These are phyloP conservation scores for Isochrysis galbana DNA, from an alignment of 78 protist genomes.

Conservation along the genomic window DNA sequence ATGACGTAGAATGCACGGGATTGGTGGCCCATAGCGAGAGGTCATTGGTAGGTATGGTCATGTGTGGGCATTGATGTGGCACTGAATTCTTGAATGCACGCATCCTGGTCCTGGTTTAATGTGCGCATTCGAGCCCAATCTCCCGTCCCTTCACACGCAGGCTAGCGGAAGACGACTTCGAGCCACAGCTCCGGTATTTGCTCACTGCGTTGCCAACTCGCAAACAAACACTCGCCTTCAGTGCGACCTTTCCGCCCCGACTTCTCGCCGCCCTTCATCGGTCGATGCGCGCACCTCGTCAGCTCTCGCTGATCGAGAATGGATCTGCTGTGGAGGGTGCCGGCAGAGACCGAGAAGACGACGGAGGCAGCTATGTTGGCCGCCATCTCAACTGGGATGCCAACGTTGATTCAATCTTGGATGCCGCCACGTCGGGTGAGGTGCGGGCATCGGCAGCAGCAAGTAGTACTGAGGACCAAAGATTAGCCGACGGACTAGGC, in stretches of 20 bases:
- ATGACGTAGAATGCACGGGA: too few relatives aligned
- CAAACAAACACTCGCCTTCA: conserved; percentile 4
- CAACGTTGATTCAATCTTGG: neutral
- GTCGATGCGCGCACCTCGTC: neutral
- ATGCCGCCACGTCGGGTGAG: neutral
- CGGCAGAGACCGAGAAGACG: neutral
- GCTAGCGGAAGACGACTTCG: neutral
- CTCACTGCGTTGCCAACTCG: neutral
- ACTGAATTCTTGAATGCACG: too few relatives aligned
- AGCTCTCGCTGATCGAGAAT: neutral
- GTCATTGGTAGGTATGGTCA: too few relatives aligned
- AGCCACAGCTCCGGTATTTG: neutral
- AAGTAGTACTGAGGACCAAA: neutral
- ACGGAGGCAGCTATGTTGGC: neutral
- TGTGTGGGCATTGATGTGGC: too few relatives aligned
- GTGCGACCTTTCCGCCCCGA: neutral
- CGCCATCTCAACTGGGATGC: neutral
- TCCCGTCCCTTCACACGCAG: too few relatives aligned
- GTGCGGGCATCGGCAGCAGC: neutral
- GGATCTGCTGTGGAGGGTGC: neutral
- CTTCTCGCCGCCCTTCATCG: neutral
- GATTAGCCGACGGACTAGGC: neutral
- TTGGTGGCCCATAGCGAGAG: too few relatives aligned
- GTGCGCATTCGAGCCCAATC: too few relatives aligned
- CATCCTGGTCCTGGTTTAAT: too few relatives aligned